Conservation (phyloP, 495 filamentous ascomycete species). For the Penicillium desertorum region DNA sequence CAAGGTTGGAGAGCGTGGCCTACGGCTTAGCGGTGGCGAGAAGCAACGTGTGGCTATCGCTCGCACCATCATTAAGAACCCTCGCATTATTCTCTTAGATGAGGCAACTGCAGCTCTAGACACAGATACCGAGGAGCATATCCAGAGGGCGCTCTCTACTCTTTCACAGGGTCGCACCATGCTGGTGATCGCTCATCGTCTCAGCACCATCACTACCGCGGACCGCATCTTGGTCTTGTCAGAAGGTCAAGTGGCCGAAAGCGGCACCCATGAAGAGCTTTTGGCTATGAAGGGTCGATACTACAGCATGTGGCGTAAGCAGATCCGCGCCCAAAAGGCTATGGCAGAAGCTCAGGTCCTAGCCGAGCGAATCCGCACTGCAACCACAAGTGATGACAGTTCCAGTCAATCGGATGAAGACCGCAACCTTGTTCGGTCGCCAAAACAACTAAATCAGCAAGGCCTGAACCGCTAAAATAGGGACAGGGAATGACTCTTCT, state of each 20-base stretch:
- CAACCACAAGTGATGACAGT: slow-evolving; percentile 49
- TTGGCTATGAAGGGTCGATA: slow-evolving; percentile 77
- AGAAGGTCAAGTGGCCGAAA: slow-evolving; percentile 78
- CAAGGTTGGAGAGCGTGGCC: slow-evolving; percentile 90
- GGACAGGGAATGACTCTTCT: slow-evolving; percentile 16
- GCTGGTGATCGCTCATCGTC: slow-evolving; percentile 79
- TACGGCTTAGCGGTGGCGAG: slow-evolving; percentile 90
- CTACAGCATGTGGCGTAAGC: slow-evolving; percentile 92
- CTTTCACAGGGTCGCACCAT: slow-evolving; percentile 84
- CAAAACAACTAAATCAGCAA: slow-evolving; percentile 23
- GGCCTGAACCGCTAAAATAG: slow-evolving; percentile 16
- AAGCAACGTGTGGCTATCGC: slow-evolving; percentile 98
- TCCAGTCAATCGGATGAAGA: slow-evolving; percentile 55
- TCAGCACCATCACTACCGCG: slow-evolving; percentile 91
- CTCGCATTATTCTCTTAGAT: slow-evolving; percentile 92
- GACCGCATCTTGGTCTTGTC: slow-evolving; percentile 94
- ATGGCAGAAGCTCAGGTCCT: slow-evolving; percentile 68
- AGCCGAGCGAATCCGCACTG: slow-evolving; percentile 48
- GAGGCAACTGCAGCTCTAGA: slow-evolving; percentile 96
- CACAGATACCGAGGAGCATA: slow-evolving; percentile 93
- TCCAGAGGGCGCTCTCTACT: slow-evolving; percentile 78
- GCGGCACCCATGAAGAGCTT: slow-evolving; percentile 83
- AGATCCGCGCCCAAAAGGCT: slow-evolving; percentile 83
- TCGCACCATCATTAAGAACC: slow-evolving; percentile 92
- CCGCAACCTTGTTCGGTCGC: slow-evolving; percentile 32